Conservation (phyloP, 257 asterid species). For the Solanum bulbocastanum region DNA sequence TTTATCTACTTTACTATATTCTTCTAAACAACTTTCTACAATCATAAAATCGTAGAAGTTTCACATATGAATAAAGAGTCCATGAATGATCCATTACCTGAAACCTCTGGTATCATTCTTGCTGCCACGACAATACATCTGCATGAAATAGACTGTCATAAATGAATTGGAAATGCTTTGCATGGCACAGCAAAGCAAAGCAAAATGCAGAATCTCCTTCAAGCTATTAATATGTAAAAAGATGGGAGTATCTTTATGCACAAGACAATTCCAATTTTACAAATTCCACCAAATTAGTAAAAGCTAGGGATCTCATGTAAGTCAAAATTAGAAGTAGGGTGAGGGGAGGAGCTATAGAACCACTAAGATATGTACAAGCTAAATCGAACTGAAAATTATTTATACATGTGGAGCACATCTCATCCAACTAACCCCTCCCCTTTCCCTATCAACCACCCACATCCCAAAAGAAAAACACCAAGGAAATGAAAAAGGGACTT, state of each 20-base stretch:
- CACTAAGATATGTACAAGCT: background rate
- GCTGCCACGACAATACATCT: slow-evolving; percentile 99
- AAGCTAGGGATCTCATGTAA: background rate
- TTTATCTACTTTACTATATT: background rate
- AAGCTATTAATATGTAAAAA: background rate
- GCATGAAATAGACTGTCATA: slow-evolving; percentile 2
- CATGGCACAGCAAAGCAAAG: background rate
- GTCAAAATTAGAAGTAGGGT: background rate
- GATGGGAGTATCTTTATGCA: background rate
- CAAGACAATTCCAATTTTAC: background rate
- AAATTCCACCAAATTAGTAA: background rate
- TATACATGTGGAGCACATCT: background rate
- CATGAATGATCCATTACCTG: slow-evolving; percentile 37
- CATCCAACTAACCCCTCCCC: background rate
- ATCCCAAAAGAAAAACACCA: background rate
- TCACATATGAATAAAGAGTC: slow-evolving; percentile 2
- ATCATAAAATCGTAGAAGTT: too few relatives aligned
- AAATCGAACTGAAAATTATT: background rate
- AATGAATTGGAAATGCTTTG: background rate
- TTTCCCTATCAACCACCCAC: background rate
- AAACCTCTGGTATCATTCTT: slow-evolving; percentile 82
- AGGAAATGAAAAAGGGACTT: background rate
- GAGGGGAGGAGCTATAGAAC: background rate
- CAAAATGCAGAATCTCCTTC: background rate
- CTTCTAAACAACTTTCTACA: background rate